phyloP scores from a whole-genome alignment of 176 grass and related monocot species.

The Aegilops sharonensis region DNA sequence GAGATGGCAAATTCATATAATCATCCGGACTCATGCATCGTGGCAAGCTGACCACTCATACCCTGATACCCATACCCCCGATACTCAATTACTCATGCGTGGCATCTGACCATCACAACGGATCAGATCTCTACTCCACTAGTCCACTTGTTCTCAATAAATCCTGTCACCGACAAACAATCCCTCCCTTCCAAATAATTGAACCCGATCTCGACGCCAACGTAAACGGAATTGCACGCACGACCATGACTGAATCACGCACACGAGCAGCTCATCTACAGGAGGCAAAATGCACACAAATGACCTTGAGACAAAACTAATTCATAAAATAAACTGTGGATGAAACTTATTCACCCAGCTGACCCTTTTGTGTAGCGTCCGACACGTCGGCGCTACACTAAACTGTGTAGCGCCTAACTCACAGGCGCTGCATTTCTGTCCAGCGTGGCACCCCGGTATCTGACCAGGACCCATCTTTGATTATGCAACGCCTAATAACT shows the following conservation, averaged over 20 bases:
- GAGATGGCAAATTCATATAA: not conserved
- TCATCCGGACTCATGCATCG: not conserved
- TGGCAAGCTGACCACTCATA: not conserved
- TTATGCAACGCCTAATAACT: too few relatives aligned
- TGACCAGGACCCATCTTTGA: too few relatives aligned
- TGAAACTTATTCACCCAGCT: too few relatives aligned
- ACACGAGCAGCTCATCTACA: constrained; percentile 13
- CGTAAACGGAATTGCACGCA: not conserved
- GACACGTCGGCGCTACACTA: too few relatives aligned
- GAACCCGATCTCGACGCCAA: not conserved
- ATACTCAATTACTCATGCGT: not conserved
- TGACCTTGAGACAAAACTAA: too few relatives aligned
- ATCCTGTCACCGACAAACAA: constrained; percentile 27
- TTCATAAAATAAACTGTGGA: too few relatives aligned
- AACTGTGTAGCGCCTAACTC: too few relatives aligned
- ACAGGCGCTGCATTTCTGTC: too few relatives aligned
- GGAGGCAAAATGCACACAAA: not conserved
- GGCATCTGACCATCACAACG: not conserved
- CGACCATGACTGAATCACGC: not conserved
- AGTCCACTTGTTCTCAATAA: not conserved
- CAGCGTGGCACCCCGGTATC: too few relatives aligned
- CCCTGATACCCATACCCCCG: not conserved
- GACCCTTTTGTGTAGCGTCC: too few relatives aligned
- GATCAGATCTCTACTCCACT: not conserved
- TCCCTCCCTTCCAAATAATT: not conserved